Evolutionary conservation across 2,329 filamentous ascomycete species (phyloP), one percentile per base, ranked within the genome.

Genomic region (Ophiostoma ulmi): DNA sequence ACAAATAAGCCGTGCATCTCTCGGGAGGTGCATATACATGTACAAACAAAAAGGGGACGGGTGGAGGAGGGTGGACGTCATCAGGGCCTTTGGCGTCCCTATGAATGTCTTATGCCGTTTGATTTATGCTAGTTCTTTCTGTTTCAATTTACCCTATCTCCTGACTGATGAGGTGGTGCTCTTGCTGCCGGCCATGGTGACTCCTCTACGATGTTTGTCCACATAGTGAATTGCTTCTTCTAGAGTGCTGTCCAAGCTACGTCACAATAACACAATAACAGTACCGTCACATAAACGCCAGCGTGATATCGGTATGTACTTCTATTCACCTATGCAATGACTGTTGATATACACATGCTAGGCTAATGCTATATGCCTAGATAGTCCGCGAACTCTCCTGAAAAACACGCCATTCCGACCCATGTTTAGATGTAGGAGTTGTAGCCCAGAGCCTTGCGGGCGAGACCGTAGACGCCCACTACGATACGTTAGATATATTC

Each of bases 391-490:
- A 31, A 26, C 48, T 31, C 41, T 20, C 35, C 26, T 17, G 3
- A 5, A 13, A 61, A 41, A 38, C 36, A 38, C 64, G 17, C 64
- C 38, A 11, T 5, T 11, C 11, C 65, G 38, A 35, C 65, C 38
- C 26, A 67, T 44, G n/a, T 22, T 71, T 71, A 74, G 22, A 70
- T 91, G 88, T 89, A 93, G 73, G 89, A 92, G 87, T 93, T 94
- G 85, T 94, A 87, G 77, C 91, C 91, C 74, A 89, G 79, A 74
- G 91, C 82, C 83, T 91, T 88, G 79, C 91, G 90, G 79, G 85
- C 82, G 83, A 91, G 89, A 83, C 89, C 90, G 84, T 91, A 94
- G 81, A 92, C 82, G 75, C 81, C 78, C 70, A 81, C 86, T 88
- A 74, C 39, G 72, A 71, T 66, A 69, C 52, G 35, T 69, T 41